Evolutionary conservation across 192 early-diverging fungal species (phyloP).

Genomic region (Coemansia umbellata): DNA sequence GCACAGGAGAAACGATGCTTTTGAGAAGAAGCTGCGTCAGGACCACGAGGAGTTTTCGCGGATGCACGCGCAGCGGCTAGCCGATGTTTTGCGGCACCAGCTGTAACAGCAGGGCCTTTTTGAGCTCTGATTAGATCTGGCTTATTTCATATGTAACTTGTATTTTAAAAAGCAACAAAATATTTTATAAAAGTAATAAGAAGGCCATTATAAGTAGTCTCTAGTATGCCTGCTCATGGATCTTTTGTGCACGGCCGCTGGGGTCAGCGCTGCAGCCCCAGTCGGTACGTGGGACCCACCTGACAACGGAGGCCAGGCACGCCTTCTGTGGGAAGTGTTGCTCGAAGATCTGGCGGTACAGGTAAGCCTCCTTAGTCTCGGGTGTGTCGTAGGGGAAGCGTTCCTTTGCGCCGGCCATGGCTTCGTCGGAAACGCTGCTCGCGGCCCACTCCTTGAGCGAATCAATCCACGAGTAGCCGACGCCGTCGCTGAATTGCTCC

Average conservation of each 20-base stretch:
- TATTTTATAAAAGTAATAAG: too few species aligned
- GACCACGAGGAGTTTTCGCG: conserved; percentile 26
- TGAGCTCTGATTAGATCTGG: background rate
- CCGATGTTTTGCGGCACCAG: conserved; percentile 6
- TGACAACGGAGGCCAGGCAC: conserved; percentile 84
- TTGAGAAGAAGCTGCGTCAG: conserved; percentile 14
- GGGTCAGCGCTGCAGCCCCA: conserved; percentile 99
- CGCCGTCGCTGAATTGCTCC: conserved; percentile 99
- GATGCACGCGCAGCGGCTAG: conserved; percentile 25
- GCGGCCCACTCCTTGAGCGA: conserved; percentile 76
- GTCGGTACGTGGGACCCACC: conserved; percentile 95
- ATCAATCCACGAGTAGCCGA: conserved; percentile 98
- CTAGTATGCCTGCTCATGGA: conserved; percentile 59
- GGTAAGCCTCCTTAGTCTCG: conserved; percentile 94
- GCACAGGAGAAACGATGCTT: conserved; percentile 3
- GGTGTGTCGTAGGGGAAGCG: conserved; percentile 88
- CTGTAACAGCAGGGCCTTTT: background rate
- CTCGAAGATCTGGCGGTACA: conserved; percentile 93
- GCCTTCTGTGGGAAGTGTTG: conserved; percentile 87
- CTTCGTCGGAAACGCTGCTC: conserved; percentile 69
- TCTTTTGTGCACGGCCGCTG: conserved; percentile 94
- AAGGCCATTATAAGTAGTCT: too few species aligned
- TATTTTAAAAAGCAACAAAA: too few species aligned
- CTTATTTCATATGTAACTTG: background rate
- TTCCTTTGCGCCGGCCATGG: conserved; percentile 61